A percentile compares a stretch with the other conserved stretches of the same genome.
Conservation (phyloP, 257 asterid species). For the Salvia miltiorrhiza region DNA sequence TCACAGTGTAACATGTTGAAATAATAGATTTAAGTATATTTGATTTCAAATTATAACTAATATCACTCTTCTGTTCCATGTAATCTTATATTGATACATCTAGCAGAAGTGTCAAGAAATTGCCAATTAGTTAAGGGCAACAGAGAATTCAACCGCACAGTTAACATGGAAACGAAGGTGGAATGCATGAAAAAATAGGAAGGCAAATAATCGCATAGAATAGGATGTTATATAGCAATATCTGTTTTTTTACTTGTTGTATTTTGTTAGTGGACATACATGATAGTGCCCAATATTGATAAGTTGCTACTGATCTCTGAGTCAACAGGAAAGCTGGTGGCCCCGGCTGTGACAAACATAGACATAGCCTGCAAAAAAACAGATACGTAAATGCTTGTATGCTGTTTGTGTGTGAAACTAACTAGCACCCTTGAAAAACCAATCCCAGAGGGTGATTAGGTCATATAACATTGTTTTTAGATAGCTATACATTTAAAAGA, state of each 20-base stretch:
- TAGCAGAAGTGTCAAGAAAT: background rate
- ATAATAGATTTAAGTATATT: background rate
- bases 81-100: background rate
- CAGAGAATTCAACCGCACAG: background rate
- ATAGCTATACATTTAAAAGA: background rate
- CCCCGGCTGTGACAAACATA: slow-evolving; percentile 55
- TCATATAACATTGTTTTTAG: background rate
- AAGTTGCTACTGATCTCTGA: slow-evolving; percentile 49
- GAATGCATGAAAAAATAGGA: slow-evolving; percentile 3
- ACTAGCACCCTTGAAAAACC: too few species aligned
- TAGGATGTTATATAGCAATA: background rate
- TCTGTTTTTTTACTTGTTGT: background rate
- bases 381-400: background rate
- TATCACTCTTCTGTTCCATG: background rate
- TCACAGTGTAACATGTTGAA: background rate
- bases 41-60: background rate
- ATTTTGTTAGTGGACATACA: slow-evolving; percentile 35
- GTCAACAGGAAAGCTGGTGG: slow-evolving; percentile 54
- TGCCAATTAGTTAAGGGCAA: background rate
- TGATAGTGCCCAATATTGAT: slow-evolving; percentile 65
- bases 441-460: too few species aligned
- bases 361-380: slow-evolving; percentile 60
- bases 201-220: background rate
- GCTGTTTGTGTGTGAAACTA: background rate
- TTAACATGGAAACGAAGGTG: background rate